Percentiles rank a stretch among this genome's conserved stretches.
Conservation (phyloP, 2,329 filamentous ascomycete genomes). For the Xylaria sp. region DNA sequence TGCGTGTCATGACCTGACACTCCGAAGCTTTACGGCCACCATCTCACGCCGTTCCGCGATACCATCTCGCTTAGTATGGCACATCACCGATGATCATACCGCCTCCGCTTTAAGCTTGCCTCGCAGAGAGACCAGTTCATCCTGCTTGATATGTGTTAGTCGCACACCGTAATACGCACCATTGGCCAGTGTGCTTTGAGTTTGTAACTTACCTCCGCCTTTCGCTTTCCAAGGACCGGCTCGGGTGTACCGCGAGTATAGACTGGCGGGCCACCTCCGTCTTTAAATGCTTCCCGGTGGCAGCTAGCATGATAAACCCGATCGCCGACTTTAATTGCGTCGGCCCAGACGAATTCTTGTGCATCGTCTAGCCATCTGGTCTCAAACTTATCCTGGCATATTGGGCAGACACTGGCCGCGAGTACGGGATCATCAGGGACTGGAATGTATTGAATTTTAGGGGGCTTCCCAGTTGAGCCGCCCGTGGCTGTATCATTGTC, state of each 20-base stretch:
- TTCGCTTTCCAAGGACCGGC: conserved; percentile 77
- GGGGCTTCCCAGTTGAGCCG: conserved; percentile 57
- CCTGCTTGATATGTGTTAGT: conserved; percentile 49
- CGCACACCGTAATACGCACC: conserved; percentile 6
- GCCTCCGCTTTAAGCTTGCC: conserved; percentile 48
- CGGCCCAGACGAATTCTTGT: conserved; percentile 97
- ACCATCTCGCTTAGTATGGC: conserved; percentile 21
- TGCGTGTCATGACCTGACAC: not conserved
- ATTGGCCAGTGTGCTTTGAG: not conserved
- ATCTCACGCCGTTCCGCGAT: not conserved
- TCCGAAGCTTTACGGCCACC: not conserved
- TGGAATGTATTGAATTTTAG: conserved; percentile 77
- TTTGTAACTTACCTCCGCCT: conserved; percentile 69
- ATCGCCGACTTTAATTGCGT: conserved; percentile 80
- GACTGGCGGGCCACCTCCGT: conserved; percentile 59
- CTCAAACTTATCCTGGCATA: conserved; percentile 95
- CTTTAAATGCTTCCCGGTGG: conserved; percentile 81
- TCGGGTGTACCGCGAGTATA: conserved; percentile 67
- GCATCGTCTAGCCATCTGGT: conserved; percentile 91
- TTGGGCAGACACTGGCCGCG: conserved; percentile 84
- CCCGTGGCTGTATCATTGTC: conserved; percentile 55
- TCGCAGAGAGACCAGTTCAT: conserved; percentile 47
- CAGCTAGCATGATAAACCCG: conserved; percentile 92
- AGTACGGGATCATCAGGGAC: conserved; percentile 83
- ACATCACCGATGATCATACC: conserved; percentile 29